Conservation (phyloP, 495 filamentous ascomycete species). For the Hamigera avellanea region DNA sequence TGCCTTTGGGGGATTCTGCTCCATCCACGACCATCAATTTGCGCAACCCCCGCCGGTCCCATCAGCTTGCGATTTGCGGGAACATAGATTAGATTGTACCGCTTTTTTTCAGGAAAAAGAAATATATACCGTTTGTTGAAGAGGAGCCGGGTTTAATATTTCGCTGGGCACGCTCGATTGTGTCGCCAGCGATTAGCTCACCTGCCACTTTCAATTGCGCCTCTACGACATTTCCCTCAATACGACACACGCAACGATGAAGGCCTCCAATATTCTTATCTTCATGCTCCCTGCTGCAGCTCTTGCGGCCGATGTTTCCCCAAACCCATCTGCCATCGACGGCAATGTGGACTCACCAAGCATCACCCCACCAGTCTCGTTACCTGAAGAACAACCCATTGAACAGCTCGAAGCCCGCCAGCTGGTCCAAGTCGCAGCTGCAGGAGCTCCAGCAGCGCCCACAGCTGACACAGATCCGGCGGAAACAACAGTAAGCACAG, state of each 20-base stretch:
- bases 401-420: not conserved
- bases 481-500: not conserved
- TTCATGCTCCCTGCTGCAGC: constrained; percentile 3
- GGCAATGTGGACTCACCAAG: not conserved
- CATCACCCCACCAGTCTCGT: not conserved
- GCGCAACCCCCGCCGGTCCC: too few relatives aligned
- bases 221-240: too few relatives aligned
- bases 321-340: not conserved
- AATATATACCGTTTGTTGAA: too few relatives aligned
- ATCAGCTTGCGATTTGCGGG: too few relatives aligned
- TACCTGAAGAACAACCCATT: not conserved
- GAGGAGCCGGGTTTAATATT: too few relatives aligned
- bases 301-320: not conserved
- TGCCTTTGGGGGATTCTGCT: too few relatives aligned
- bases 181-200: too few relatives aligned
- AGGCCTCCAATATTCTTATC: not conserved
- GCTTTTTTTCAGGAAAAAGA: too few relatives aligned
- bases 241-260: constrained; percentile 2
- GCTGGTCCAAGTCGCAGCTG: not conserved
- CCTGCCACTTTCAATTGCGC: too few relatives aligned
- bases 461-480: not conserved
- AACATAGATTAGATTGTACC: not conserved
- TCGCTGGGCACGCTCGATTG: too few relatives aligned
- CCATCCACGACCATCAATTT: too few relatives aligned
- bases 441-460: not conserved